These are phyloP conservation scores for Maudiozyma pseudohumilis DNA, from an alignment of 805 yeast genomes.

Conservation along the genomic window DNA sequence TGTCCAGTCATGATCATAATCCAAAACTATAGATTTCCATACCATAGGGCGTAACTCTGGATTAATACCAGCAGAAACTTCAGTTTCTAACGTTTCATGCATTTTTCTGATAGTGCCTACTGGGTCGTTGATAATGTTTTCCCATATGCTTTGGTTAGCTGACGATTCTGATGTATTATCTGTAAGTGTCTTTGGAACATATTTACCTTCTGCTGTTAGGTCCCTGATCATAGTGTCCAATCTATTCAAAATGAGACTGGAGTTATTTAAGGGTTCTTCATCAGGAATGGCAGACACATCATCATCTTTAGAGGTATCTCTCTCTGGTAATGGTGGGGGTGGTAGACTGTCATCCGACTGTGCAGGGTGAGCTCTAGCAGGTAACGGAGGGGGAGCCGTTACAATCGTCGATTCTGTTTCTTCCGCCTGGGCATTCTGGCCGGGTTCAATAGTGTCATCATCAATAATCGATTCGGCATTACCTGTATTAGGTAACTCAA, in stretches of 20 bases:
- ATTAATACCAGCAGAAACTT: constrained; percentile 4
- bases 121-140: constrained; percentile 3
- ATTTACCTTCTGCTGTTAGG: constrained; percentile 6
- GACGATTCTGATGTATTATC: not conserved
- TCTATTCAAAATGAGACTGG: constrained; percentile 5
- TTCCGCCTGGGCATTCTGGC: not conserved
- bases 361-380: not conserved
- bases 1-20: constrained; percentile 6
- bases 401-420: not conserved
- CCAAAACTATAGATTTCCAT: constrained; percentile 8
- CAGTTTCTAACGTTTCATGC: constrained; percentile 1
- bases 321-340: constrained; percentile 4
- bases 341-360: not conserved
- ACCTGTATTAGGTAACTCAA: too few relatives aligned
- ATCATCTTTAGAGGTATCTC: not conserved
- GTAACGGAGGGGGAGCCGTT: not conserved
- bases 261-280: not conserved
- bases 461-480: not conserved
- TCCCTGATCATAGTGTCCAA: constrained; percentile 4
- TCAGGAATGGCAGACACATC: not conserved
- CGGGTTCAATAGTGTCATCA: not conserved
- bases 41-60: constrained; percentile 2
- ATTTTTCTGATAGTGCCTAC: constrained; percentile 2
- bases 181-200: not conserved
- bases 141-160: constrained; percentile 1